phyloP scores from a whole-genome alignment of 768 basidiomycete genomes.

The Kwoniella mangroviensis region DNA sequence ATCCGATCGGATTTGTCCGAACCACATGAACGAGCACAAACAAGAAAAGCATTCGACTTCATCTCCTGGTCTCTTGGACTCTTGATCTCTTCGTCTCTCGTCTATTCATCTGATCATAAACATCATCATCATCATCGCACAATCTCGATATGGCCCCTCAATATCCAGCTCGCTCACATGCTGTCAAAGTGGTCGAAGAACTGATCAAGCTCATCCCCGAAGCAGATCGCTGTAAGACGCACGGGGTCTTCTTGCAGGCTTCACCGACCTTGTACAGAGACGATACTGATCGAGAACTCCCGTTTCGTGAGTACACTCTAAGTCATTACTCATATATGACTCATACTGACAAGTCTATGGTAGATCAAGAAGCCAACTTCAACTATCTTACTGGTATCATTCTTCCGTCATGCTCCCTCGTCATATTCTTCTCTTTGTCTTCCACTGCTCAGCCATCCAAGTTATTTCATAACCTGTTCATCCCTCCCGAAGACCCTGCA shows the following conservation, averaged over 20 bases:
- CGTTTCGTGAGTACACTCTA: conserved; percentile 64
- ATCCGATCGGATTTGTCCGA: too few species aligned
- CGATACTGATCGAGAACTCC: conserved; percentile 82
- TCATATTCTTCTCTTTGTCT: conserved; percentile 64
- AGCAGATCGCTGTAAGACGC: conserved; percentile 61
- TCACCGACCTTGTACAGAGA: conserved; percentile 36
- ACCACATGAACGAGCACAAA: too few species aligned
- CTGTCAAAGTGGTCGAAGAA: conserved; percentile 63
- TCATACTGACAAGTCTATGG: conserved; percentile 18
- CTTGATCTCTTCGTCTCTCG: not conserved
- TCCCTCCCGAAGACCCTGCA: conserved; percentile 70
- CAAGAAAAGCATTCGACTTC: too few species aligned
- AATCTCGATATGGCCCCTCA: conserved; percentile 12
- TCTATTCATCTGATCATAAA: not conserved
- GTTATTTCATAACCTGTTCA: conserved; percentile 66
- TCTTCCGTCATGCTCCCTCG: conserved; percentile 71
- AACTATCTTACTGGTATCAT: conserved; percentile 81
- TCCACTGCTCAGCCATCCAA: conserved; percentile 23
- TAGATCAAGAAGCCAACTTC: conserved; percentile 77
- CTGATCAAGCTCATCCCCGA: conserved; percentile 64
- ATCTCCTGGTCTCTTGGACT: not conserved
- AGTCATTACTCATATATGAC: not conserved
- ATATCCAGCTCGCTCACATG: conserved; percentile 46
- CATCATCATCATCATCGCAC: not conserved
- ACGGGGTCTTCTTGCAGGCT: conserved; percentile 39